phyloP scores from a whole-genome alignment of 2,329 filamentous ascomycete species.

The Beauveria scarabaeidicola region DNA sequence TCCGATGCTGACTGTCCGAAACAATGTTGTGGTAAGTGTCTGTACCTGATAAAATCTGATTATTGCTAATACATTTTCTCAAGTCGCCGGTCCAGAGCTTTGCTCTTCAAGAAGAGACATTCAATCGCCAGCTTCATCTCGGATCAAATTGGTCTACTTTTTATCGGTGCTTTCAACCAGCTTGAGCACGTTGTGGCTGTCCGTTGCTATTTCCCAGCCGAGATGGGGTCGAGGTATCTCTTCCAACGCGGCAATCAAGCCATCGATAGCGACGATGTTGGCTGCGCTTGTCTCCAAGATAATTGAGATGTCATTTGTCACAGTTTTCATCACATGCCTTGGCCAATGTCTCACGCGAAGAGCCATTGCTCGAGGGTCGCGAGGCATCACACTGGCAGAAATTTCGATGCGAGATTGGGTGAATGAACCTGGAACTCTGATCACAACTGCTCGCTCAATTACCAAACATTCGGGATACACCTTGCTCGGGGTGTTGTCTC shows the following conservation, averaged over 20 bases:
- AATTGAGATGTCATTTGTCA: slow-evolving; percentile 71
- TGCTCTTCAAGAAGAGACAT: slow-evolving; percentile 27
- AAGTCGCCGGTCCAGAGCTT: slow-evolving; percentile 22
- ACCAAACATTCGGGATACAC: slow-evolving; percentile 54
- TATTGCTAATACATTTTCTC: neutral
- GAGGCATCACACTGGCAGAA: slow-evolving; percentile 65
- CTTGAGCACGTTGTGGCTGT: slow-evolving; percentile 58
- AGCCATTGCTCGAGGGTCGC: slow-evolving; percentile 50
- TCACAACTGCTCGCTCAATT: slow-evolving; percentile 62
- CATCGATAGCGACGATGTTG: slow-evolving; percentile 57
- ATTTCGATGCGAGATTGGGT: slow-evolving; percentile 72
- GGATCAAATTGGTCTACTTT: slow-evolving; percentile 34
- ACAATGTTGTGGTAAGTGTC: neutral
- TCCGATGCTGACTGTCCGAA: neutral
- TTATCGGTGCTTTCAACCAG: slow-evolving; percentile 55
- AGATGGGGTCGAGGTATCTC: slow-evolving; percentile 52
- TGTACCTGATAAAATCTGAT: neutral
- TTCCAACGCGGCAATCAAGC: slow-evolving; percentile 43
- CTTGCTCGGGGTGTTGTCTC: slow-evolving; percentile 53
- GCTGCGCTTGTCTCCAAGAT: slow-evolving; percentile 66
- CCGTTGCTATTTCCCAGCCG: slow-evolving; percentile 52
- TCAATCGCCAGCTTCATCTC: slow-evolving; percentile 18
- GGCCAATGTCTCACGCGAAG: slow-evolving; percentile 67
- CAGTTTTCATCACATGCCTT: slow-evolving; percentile 64
- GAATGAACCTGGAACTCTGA: slow-evolving; percentile 61